Conservation (phyloP, 352 stramenopile genomes). For the Pythium guiyangense region DNA sequence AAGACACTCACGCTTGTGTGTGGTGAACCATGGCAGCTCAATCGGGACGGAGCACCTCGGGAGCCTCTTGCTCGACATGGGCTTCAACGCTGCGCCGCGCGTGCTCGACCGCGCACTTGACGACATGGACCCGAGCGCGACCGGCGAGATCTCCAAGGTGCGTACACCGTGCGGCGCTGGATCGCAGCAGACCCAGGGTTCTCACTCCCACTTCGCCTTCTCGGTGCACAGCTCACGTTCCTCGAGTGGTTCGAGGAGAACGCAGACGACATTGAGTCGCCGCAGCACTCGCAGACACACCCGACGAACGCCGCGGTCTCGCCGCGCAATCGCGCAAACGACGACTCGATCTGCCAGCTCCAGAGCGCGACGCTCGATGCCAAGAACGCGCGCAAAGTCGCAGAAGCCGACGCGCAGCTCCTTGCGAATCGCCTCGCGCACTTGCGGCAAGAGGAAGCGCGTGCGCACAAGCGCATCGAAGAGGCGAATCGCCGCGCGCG, state of each 20-base stretch:
- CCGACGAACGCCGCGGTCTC: background rate
- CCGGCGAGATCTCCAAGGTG: slow-evolving; percentile 57
- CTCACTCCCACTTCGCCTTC: background rate
- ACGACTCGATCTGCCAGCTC: slow-evolving; percentile 30
- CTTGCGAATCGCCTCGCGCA: slow-evolving; percentile 63
- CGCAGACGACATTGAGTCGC: slow-evolving; percentile 48
- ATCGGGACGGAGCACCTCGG: slow-evolving; percentile 62
- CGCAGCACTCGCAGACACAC: background rate
- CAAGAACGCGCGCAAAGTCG: slow-evolving; percentile 53
- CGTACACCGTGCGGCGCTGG: no score
- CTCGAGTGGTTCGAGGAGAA: slow-evolving; percentile 75
- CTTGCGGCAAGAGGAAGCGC: slow-evolving; percentile 49
- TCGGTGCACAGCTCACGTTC: slow-evolving; percentile 35
- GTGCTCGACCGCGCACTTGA: slow-evolving; percentile 56
- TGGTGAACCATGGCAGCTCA: slow-evolving; percentile 15
- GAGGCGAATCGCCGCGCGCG: slow-evolving; percentile 52
- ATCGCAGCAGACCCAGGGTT: background rate
- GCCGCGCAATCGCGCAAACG: slow-evolving; percentile 10
- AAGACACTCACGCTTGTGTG: background rate
- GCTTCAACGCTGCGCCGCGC: slow-evolving; percentile 46
- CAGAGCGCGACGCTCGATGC: slow-evolving; percentile 59
- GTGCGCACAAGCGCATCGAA: slow-evolving; percentile 56
- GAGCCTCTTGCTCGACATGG: slow-evolving; percentile 63
- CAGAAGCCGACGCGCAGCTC: slow-evolving; percentile 50
- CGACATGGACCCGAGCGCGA: slow-evolving; percentile 66